Evolutionary conservation across 2,329 filamentous ascomycete genomes (phyloP), one percentile per base, ranked within the genome.

Genomic region (Colletotrichum lindemuthianum): DNA sequence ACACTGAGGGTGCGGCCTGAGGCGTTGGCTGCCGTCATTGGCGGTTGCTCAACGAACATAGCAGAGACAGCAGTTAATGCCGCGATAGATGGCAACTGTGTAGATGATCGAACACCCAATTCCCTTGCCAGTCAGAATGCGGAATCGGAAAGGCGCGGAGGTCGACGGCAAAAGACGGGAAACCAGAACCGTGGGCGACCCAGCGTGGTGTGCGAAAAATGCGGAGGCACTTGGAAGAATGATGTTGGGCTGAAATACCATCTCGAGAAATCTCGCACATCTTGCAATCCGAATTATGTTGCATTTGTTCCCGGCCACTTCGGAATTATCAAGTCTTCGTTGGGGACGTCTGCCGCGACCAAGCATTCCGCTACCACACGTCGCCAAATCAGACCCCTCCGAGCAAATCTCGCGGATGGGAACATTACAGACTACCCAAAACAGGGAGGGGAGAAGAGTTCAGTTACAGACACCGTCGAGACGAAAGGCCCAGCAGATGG

Each of bases 191-290:
- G 51, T 32, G 37, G 40, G 15, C 45, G 63, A 7, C 13, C 43
- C 24, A 76, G 76, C 60, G 60, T 76, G 69, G 76, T 73, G 16
- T 88, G 86, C 66, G 79, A 84, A 9, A 84, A 80, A 47, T 88
- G 86, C 63, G 81, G 81, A 9, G 81, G 79, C 3, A 75, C 73
- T 10, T 88, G 85, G 85, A 87, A 87, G 72, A 88, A 88, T 55
- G 78, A 84, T 39, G 76, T 85, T 49, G 86, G 86, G 0, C 75
- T 88, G 13, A 85, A 86, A 54, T 88, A 88, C 69, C 86, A 88
- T 66, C 73, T 83, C 12, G 82, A 81, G 39, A 88, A 87, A 69
- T 84, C 86, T 1, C 77, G 77, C 63, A 83, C 82, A 4, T 24
- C 78, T 12, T 88, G 86, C 70, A 88, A 88, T 68, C 81, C 85